phyloP scores from a whole-genome alignment of 352 stramenopile species.

The Pythium coloratum region DNA sequence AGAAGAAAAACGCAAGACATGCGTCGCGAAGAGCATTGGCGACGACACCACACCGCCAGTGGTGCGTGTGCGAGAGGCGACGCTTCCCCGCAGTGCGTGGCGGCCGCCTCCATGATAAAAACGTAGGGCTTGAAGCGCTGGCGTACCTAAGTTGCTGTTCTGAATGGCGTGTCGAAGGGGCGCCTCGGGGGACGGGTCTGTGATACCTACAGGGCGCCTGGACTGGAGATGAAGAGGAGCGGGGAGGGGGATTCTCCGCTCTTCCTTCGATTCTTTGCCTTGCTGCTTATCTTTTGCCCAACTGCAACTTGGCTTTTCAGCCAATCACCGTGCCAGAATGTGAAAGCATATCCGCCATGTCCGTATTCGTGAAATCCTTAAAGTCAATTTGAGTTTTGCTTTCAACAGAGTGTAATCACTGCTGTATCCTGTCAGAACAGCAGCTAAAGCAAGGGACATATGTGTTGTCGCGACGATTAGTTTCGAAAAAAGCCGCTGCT shows the following conservation, averaged over 20 bases:
- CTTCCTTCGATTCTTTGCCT: conserved; percentile 32
- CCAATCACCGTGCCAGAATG: conserved; percentile 23
- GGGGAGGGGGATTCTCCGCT: conserved; percentile 14
- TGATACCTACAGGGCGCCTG: conserved; percentile 18
- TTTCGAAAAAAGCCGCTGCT: conserved; percentile 26
- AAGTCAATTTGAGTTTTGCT: conserved; percentile 5
- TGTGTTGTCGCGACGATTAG: conserved; percentile 3
- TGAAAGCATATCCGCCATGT: conserved; percentile 25
- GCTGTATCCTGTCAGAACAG: background rate
- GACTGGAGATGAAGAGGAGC: conserved; percentile 3
- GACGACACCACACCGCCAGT: background rate
- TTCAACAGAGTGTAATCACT: background rate
- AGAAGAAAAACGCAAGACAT: conserved; percentile 1
- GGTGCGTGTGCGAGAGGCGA: background rate
- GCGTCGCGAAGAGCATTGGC: background rate
- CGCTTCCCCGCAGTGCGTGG: background rate
- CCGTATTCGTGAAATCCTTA: conserved; percentile 9
- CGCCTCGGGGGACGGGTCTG: conserved; percentile 7
- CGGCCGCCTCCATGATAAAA: background rate
- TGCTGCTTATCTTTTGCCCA: conserved; percentile 27
- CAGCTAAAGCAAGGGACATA: conserved; percentile 17
- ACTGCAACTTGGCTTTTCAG: conserved; percentile 29
- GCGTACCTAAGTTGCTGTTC: conserved; percentile 20
- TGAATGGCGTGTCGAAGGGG: conserved; percentile 26
- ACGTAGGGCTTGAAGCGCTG: background rate